These are phyloP conservation scores for Thoreauomyces humboldtii DNA, from an alignment of 192 early-diverging fungal species.

Conservation along the genomic window DNA sequence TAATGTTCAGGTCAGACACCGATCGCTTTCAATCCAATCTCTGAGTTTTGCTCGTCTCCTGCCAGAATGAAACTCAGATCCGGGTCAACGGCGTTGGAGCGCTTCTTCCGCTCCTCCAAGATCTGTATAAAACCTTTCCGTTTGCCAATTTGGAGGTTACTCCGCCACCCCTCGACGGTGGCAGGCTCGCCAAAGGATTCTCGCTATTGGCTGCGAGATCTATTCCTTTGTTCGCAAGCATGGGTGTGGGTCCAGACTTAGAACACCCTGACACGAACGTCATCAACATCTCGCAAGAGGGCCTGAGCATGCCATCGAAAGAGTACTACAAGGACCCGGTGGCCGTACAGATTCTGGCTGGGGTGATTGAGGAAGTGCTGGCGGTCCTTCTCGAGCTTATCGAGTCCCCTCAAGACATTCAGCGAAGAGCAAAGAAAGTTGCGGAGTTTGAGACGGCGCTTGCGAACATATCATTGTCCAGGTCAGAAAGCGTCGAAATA, in stretches of 20 bases:
- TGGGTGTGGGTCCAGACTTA: constrained; percentile 52
- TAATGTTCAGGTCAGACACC: too few species aligned
- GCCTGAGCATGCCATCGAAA: constrained; percentile 62
- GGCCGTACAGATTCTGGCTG: constrained; percentile 38
- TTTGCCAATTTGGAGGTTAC: too few species aligned
- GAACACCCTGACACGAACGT: constrained; percentile 56
- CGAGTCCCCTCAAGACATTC: too few species aligned
- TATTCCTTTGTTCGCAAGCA: constrained; percentile 51
- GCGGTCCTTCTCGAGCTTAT: background rate
- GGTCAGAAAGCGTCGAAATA: constrained; percentile 8
- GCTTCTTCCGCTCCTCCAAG: too few species aligned
- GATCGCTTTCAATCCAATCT: too few species aligned
- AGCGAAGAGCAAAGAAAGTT: constrained; percentile 34
- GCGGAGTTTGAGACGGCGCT: constrained; percentile 58
- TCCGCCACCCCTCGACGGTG: too few species aligned
- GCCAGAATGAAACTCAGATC: constrained; percentile 41
- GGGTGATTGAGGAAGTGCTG: constrained; percentile 30
- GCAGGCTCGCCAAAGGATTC: background rate
- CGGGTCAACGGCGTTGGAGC: constrained; percentile 24
- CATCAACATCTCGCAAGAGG: constrained; percentile 47
- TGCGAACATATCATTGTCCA: constrained; percentile 45
- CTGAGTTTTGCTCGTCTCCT: too few species aligned
- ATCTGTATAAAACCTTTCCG: too few species aligned
- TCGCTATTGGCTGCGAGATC: too few species aligned
- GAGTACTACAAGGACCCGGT: constrained; percentile 60